Conservation (phyloP, 345 rosid species). For the Populus davidiana region DNA sequence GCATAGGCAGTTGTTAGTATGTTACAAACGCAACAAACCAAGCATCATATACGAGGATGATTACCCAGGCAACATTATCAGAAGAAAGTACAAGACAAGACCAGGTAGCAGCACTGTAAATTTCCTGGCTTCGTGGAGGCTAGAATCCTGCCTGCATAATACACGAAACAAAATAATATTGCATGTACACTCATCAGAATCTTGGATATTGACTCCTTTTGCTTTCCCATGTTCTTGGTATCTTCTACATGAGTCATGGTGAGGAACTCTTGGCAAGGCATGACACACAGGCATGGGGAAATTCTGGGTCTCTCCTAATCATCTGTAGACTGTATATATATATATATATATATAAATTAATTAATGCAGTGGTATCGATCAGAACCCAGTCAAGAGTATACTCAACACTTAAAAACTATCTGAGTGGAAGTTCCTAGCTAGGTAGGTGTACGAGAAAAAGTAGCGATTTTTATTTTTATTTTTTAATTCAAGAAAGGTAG, state of each 20-base stretch:
- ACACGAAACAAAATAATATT: no score
- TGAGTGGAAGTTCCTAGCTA: not conserved
- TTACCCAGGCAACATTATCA: not conserved
- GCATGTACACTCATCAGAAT: not conserved
- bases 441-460: not conserved
- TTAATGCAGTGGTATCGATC: not conserved
- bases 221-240: no score
- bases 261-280: not conserved
- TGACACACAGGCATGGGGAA: not conserved
- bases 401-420: no score
- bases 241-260: not conserved
- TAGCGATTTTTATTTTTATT: no score
- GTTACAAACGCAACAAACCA: not conserved
- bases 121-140: no score
- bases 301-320: not conserved
- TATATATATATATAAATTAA: no score
- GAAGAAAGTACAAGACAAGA: not conserved
- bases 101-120: not conserved
- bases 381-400: not conserved
- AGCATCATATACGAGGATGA: not conserved
- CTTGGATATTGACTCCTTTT: not conserved
- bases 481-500: no score
- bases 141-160: no score
- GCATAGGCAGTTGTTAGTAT: no score
- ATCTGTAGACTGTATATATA: not conserved